Base-by-base conservation (phyloP, 1,284 basidiomycete species). In the Trichosporon inkin region DNA sequence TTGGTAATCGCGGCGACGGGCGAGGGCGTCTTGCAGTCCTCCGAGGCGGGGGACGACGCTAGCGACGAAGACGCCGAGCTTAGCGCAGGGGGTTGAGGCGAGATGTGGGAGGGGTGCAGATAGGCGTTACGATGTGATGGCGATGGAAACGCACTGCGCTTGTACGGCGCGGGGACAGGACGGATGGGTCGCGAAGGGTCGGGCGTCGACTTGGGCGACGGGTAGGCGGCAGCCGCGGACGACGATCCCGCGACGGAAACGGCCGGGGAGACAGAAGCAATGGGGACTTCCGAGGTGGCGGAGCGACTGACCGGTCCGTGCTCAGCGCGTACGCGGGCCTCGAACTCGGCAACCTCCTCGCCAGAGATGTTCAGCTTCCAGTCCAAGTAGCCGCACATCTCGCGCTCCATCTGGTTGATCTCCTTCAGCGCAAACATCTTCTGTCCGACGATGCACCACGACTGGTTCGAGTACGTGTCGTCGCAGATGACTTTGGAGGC, bases 391-490 rank as follows among this genome's bases (percentile, higher is more conserved):
- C 84, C 87, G 73, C 91, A 93, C 87, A 95, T 92, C 76, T 95
- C 91, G 6, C 91, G 79, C 79, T 94, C 91, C 92, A 95, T 94
- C 82, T 94, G 92, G 76, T 96, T 95, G 70, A 95, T 88, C 82
- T 96, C 92, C 41, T 89, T 84, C 2, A 95, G 78, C 1, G 86
- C 85, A 71, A 94, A 95, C 86, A 94, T 89, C 55, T 87, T 88
- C 75, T 95, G 92, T 0, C 90, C 92, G 52, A 96, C 92, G 54
- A 96, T 89, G 19, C 86, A 86, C 92, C 92, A 96, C 0, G 89
- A 92, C 78, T 94, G 92, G 84, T 96, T 96, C 16, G 90, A 92
- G 73, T 94, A 95, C 0, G 92, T 96, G 75, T 97, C 92, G 81
- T 96, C 92, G 79, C 91, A 93, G 66, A 93, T 90, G 17, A 79